Evolutionary conservation across 2,329 filamentous ascomycete genomes (phyloP), one percentile per base, ranked within the genome.

Genomic region (Fusarium scirpi): DNA sequence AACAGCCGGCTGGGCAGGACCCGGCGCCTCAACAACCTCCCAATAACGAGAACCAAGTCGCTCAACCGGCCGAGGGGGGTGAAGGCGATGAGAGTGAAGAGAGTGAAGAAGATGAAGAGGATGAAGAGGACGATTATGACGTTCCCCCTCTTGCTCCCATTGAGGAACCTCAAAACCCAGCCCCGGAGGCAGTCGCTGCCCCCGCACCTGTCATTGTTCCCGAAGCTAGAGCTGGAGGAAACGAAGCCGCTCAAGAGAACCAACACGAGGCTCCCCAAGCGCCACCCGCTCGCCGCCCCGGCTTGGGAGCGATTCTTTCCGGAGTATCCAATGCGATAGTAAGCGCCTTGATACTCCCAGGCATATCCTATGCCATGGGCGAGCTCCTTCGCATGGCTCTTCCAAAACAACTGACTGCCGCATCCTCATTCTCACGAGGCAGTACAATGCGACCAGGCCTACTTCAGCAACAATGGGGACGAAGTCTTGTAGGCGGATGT

Each of bases 401-500:
- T 2, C 95, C 95, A 0, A 82, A 82, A 38, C 82, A 87, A 6
- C 94, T 92, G 90, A 89, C 91, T 12, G 81, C 82, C 0, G 80
- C 83, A 3, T 61, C 70, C 15, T 79, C 74, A 71, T 60, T 68
- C 30, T 62, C 69, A 5, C 62, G 70, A 12, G 71, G 69, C 5
- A 48, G 65, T 18, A 69, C 69, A 13, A 66, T 83, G 38, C 83
- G 86, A 5, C 87, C 88, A 0, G 91, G 92, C 0, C 83, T 98
- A 27, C 79, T 99, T 32, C 92, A 96, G 76, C 89, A 92, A 72
- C 89, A 91, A 62, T 98, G 96, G 94, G 96, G 94, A 2, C 86
- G 96, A 59, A 98, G 93, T 75, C 84, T 99, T 5, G 86, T 96
- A 2, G 96, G 96, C 2, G 96, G 96, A 0, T 96, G 93, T 77